Conservation (phyloP, 1,139 yeast species). For the Scheffersomyces titani region DNA sequence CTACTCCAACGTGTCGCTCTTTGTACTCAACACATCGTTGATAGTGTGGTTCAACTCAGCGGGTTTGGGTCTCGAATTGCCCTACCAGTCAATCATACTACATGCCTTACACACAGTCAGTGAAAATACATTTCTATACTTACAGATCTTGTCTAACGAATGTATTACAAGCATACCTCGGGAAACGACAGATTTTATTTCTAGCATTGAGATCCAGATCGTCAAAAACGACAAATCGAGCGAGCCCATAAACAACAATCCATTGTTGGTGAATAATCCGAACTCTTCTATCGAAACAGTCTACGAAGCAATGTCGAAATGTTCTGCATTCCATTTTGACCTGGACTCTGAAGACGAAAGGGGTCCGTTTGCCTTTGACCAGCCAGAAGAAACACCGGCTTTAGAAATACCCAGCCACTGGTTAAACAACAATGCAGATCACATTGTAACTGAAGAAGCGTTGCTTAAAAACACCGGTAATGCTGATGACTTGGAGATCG, state of each 20-base stretch:
- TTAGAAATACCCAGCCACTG: constrained; percentile 25
- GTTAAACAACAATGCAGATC: constrained; percentile 12
- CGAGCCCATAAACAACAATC: constrained; percentile 1
- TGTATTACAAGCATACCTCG: constrained; percentile 12
- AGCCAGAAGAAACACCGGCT: constrained; percentile 9
- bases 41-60: constrained; percentile 35
- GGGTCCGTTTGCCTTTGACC: background rate
- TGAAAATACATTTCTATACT: constrained; percentile 27
- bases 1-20: constrained; percentile 24
- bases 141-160: constrained; percentile 33
- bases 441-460: constrained; percentile 6
- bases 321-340: constrained; percentile 43
- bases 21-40: constrained; percentile 40
- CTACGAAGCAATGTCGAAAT: constrained; percentile 39
- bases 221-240: constrained; percentile 5
- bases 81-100: constrained; percentile 39
- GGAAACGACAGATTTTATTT: constrained; percentile 15
- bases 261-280: constrained; percentile 10
- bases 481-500: constrained; percentile 39
- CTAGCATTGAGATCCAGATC: constrained; percentile 21
- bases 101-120: constrained; percentile 30
- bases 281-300: constrained; percentile 15
- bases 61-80: constrained; percentile 38
- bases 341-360: constrained; percentile 21
- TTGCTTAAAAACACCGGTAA: constrained; percentile 28